phyloP scores from a whole-genome alignment of 176 grass and related monocot genomes.

The Rhipidocladum racemiflorum region DNA sequence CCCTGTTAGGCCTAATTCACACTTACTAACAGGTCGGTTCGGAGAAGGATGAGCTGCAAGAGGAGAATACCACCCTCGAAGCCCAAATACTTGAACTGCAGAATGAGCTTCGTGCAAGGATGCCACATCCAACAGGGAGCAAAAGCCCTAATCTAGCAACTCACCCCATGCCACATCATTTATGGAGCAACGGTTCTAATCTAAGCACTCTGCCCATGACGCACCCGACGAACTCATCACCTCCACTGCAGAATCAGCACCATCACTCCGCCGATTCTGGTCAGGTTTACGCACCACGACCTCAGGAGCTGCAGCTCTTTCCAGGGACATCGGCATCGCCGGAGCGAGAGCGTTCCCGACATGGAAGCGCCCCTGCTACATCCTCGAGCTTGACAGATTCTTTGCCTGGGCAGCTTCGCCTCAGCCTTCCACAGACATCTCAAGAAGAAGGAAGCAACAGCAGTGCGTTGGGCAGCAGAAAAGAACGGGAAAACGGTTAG shows the following conservation, averaged over 20 bases:
- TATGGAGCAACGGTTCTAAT: constrained; percentile 24
- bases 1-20: background rate
- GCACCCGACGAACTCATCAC: background rate
- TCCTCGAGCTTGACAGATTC: constrained; percentile 34
- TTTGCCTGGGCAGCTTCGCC: constrained; percentile 48
- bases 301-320: constrained; percentile 77
- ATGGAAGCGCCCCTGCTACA: constrained; percentile 24
- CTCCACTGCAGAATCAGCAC: constrained; percentile 19
- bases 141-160: constrained; percentile 7
- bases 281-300: constrained; percentile 1
- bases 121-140: constrained; percentile 15
- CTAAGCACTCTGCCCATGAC: constrained; percentile 9
- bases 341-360: background rate
- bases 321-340: constrained; percentile 26
- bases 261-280: constrained; percentile 24
- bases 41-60: constrained; percentile 67
- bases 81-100: constrained; percentile 51
- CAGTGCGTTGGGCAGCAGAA: background rate
- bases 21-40: constrained; percentile 42
- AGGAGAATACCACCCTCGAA: constrained; percentile 54
- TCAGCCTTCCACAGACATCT: constrained; percentile 41
- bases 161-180: constrained; percentile 16
- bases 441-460: constrained; percentile 40
- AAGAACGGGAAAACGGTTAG: background rate
- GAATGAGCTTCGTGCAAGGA: constrained; percentile 44